Percentiles rank a stretch among this genome's conserved stretches.
Conservation (phyloP, 2,329 filamentous ascomycete genomes). For the Hypocreales sp. region DNA sequence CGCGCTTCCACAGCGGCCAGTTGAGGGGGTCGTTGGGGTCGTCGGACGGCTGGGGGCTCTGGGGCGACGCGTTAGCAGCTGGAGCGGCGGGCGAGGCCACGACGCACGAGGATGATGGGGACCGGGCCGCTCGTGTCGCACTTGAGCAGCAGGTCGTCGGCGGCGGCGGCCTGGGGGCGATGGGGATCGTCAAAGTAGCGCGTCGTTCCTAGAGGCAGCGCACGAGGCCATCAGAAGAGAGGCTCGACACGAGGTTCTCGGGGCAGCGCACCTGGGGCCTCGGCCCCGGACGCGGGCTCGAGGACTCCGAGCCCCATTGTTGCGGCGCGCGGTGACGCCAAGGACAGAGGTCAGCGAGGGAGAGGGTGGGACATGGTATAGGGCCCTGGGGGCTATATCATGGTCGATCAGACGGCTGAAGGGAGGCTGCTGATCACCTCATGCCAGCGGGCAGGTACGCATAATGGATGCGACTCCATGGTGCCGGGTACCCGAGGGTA, state of each 20-base stretch:
- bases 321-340: constrained; percentile 5
- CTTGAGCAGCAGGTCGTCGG: constrained; percentile 41
- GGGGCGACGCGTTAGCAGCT: background rate
- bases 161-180: constrained; percentile 25
- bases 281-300: constrained; percentile 46
- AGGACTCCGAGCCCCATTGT: constrained; percentile 49
- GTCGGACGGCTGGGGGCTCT: constrained; percentile 70
- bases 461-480: too few relatives aligned
- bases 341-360: constrained; percentile 2
- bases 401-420: background rate
- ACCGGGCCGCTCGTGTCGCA: constrained; percentile 51
- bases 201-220: constrained; percentile 35
- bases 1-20: constrained; percentile 78
- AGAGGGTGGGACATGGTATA: constrained; percentile 1
- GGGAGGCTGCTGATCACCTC: too few relatives aligned
- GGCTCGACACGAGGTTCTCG: constrained; percentile 1
- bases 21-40: constrained; percentile 78
- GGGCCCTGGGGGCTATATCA: background rate
- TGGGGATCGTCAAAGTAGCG: constrained; percentile 47
- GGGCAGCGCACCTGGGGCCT: constrained; percentile 51
- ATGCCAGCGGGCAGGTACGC: too few relatives aligned
- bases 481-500: too few relatives aligned
- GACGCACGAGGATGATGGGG: constrained; percentile 58
- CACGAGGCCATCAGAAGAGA: too few relatives aligned
- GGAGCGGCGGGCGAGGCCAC: background rate